Evolutionary conservation across 2,329 filamentous ascomycete species (phyloP), one percentile per base, ranked within the genome.

Genomic region (Aspergillus neoniger): DNA sequence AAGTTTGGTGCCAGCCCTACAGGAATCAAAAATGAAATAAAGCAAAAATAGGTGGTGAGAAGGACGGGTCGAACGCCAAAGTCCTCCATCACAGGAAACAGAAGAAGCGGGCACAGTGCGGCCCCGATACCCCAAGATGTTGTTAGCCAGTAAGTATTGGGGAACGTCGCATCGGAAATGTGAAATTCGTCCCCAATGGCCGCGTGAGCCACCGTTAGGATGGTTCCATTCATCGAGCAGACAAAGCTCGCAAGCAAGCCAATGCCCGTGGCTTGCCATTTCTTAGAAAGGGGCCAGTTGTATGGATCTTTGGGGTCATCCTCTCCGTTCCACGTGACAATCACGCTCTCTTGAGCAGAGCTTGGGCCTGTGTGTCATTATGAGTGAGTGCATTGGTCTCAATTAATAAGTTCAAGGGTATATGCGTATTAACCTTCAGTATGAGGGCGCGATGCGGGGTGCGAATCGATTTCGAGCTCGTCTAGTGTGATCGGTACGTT

Each of bases 1-100:
- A 80, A 80, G 58, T 79, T 81, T n/a, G 72, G 71, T 1, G 79
- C 79, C 5, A 80, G 57, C 0, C 72, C 77, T 59, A 76, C 75
- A 0, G 77, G 76, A 15, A 82, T 69, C 5, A 79, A 69, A 59
- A 79, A 80, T 23, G 76, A 70, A 30, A 79, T 67, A 41, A 80
- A 71, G 7, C 71, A 53, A 6, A 73, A 61, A 58, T 79, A 79
- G 4, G 75, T 68, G 15, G 60, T 65, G 38, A 80, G 59, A 57
- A 80, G 80, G 21, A 78, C 77, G 55, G 70, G 71, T 60, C 77
- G 68, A 6, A 79, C 71, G 21, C 79, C 79, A 57, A 77, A 78
- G 43, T 76, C 72, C 61, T 81, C 73, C 66, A 72, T 74, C 17
- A 76, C 59, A 1, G 73, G 73, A 12, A 76, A 63, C 28, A 76